Evolutionary conservation across 768 basidiomycete species (phyloP), one percentile per base, ranked within the genome.

Genomic region (Trametopsis cervina): DNA sequence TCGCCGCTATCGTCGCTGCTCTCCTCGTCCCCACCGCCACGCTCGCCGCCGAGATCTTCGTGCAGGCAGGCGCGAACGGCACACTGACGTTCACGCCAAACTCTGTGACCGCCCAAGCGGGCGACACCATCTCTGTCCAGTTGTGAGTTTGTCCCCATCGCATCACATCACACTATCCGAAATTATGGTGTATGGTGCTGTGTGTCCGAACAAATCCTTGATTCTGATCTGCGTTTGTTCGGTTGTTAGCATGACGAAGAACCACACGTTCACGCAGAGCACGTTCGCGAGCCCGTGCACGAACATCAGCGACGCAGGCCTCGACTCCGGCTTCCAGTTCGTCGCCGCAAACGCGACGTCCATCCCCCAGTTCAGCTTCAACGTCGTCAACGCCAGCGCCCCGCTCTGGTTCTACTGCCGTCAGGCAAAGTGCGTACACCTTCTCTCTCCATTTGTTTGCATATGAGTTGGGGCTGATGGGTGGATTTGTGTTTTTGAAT

Each of bases 361-460:
- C 17, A 61, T 75, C 43, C 72, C 72, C 15, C 56, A 68, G 26
- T 78, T 69, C 69, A 72, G 61, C 42, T 65, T 79, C 65, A 73
- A 69, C 37, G 57, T 81, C 45, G 61, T 66, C 44, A 66, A 77
- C 57, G 62, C 66, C 15, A 62, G 68, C n/a, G 54, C 66, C 2
- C 77, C 81, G 10, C 61, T 80, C 21, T 83, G 80, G 80, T 80
- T 82, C 71, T 79, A 69, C 71, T 82, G 79, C 53, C 69, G 67
- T 15, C 78, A 81, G 62, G 69, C 66, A 1, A 55, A 10, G 63
- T 64, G 40, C 36, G 63, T 57, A 36, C 10, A 13, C 61, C 66
- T 24, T 57, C 46, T 1, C 47, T 42, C 22, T 15, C 23, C 21
- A 18, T 27, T 47, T 50, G n/a, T n/a, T 11, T 21, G 10, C 27